Base-by-base conservation (phyloP, 495 filamentous ascomycete species). In the Talaromyces liani region DNA sequence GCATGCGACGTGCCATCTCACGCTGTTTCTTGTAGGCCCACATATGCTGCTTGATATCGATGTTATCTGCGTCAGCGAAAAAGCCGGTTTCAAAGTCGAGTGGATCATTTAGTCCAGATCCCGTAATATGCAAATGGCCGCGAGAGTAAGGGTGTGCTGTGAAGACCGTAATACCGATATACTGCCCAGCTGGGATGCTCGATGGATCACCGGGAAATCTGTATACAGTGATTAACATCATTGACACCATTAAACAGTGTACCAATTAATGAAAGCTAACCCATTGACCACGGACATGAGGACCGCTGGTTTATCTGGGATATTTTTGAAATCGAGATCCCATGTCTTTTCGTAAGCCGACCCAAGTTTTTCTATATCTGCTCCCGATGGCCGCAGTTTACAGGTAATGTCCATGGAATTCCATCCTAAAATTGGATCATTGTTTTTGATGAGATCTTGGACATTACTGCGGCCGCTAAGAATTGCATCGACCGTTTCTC, bases 101-200 rank as follows among this genome's bases (percentile, higher is more conserved):
- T 1, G 71, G 69, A 16, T 71, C 71, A 25, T 34, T 34, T 20
- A 49, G 27, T 36, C 65, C 34, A 14, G 72, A 63, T 6, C 70
- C 66, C 14, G 75, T 83, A 66, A 87, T 83, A 67, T 86, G 84
- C 25, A 86, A 69, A 60, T 77, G 72, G 4, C 84, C 84, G 1
- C 84, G 82, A 7, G 83, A 84, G 61, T 78, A 80, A 9, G 84
- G 84, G 67, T 86, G 84, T 24, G 71, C 69, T 4, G 77, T 78
- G 66, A 72, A 84, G 16, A 65, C 64, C 14, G 63, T 70, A 0
- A 75, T 55, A 2, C 72, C 67, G 24, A 76, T 29, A 65, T 77
- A 80, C 34, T 81, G 78, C 0, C 68, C 75, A 7, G 59, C 54
- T 12, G 76, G 70, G 16, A 73, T 59, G 6, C 66, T 64, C 7